Conservation (phyloP, 805 yeast species). For the Candida sonorensis region DNA sequence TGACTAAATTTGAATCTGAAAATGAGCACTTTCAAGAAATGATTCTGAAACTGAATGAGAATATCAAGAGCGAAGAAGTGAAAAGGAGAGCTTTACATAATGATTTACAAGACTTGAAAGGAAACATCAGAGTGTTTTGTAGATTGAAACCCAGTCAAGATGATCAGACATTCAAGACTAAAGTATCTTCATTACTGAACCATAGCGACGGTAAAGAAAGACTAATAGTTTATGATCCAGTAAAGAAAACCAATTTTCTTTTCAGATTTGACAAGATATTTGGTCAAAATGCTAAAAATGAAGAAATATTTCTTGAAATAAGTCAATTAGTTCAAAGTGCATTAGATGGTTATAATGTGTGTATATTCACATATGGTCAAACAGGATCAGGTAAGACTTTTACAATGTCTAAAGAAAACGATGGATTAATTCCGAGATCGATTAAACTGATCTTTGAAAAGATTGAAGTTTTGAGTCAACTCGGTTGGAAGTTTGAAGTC, state of each 20-base stretch:
- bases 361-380: slow-evolving; percentile 96
- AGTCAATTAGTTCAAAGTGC: slow-evolving; percentile 82
- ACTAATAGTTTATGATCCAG: too few relatives aligned
- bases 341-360: slow-evolving; percentile 83
- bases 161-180: too few relatives aligned
- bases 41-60: slow-evolving; percentile 19
- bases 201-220: too few relatives aligned
- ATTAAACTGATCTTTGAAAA: slow-evolving; percentile 62
- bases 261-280: slow-evolving; percentile 82
- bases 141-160: slow-evolving; percentile 86
- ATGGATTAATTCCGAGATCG: slow-evolving; percentile 81
- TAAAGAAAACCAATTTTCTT: too few relatives aligned
- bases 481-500: slow-evolving; percentile 59
- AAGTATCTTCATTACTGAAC: too few relatives aligned
- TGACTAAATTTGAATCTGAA: slow-evolving; percentile 3
- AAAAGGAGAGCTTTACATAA: slow-evolving; percentile 61
- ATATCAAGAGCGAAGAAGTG: slow-evolving; percentile 24
- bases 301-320: slow-evolving; percentile 71
- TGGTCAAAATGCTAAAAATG: slow-evolving; percentile 43
- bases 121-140: slow-evolving; percentile 88
- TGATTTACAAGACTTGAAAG: slow-evolving; percentile 76
- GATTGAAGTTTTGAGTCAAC: slow-evolving; percentile 36
- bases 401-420: slow-evolving; percentile 69
- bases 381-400: slow-evolving; percentile 93
- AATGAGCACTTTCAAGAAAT: slow-evolving; percentile 19